A percentile compares a stretch with the other conserved stretches of the same genome.
Evolutionary conservation across 495 filamentous ascomycete species (phyloP).

Genomic region (Rhypophila decipiens): DNA sequence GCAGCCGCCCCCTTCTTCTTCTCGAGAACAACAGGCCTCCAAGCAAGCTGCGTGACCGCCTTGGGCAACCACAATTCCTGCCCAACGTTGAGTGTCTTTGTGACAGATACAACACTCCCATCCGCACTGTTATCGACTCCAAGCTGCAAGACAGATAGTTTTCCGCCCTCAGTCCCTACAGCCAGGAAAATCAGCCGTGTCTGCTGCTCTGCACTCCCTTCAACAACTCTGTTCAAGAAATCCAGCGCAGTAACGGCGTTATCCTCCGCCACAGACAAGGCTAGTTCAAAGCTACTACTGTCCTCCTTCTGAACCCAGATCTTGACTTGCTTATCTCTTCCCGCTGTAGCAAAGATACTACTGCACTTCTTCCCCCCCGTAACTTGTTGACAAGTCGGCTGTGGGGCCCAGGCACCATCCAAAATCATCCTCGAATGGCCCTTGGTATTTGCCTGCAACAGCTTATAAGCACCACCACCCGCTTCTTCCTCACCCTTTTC

Average conservation of each 20-base stretch:
- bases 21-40: slow-evolving; percentile 55
- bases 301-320: slow-evolving; percentile 53
- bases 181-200: slow-evolving; percentile 62
- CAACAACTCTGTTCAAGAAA: slow-evolving; percentile 40
- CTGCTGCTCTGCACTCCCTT: slow-evolving; percentile 32
- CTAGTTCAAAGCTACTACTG: slow-evolving; percentile 24
- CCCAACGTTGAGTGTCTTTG: slow-evolving; percentile 38
- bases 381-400: neutral
- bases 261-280: slow-evolving; percentile 14
- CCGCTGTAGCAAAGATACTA: slow-evolving; percentile 69
- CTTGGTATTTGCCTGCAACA: slow-evolving; percentile 62
- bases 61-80: slow-evolving; percentile 54
- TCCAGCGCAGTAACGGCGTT: slow-evolving; percentile 72
- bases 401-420: slow-evolving; percentile 73
- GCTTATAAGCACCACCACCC: slow-evolving; percentile 34
- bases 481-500: slow-evolving; percentile 19
- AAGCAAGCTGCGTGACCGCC: slow-evolving; percentile 67
- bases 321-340: slow-evolving; percentile 79
- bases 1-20: slow-evolving; percentile 9
- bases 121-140: slow-evolving; percentile 18
- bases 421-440: slow-evolving; percentile 89
- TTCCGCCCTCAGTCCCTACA: slow-evolving; percentile 58
- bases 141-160: slow-evolving; percentile 38
- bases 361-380: neutral
- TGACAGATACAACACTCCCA: slow-evolving; percentile 33